Percentiles rank a stretch among this genome's conserved stretches.
phyloP scores from a whole-genome alignment of 164 flowering plant species.

The Berberis thunbergii region DNA sequence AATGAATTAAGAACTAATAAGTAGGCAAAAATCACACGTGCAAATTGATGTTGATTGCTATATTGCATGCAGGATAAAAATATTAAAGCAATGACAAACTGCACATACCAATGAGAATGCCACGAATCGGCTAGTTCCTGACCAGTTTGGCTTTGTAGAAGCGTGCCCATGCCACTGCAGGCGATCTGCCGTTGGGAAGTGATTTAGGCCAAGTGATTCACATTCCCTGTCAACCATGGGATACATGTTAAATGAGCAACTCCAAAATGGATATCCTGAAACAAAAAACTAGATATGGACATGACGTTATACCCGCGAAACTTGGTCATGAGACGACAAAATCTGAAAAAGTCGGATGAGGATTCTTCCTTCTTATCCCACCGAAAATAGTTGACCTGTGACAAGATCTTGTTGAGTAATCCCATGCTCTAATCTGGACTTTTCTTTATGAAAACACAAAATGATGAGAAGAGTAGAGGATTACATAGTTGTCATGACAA shows the following conservation, averaged over 20 bases:
- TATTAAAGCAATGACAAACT: background rate
- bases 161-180: slow-evolving; percentile 85
- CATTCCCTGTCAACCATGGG: slow-evolving; percentile 48
- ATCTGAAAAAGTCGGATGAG: slow-evolving; percentile 71
- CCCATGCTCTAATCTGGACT: background rate
- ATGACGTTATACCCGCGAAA: slow-evolving; percentile 51
- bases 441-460: background rate
- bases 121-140: slow-evolving; percentile 76
- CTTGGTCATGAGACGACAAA: slow-evolving; percentile 70
- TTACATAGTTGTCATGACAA: slow-evolving; percentile 88
- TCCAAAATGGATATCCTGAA: background rate
- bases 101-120: slow-evolving; percentile 69
- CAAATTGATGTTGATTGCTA: background rate
- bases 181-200: slow-evolving; percentile 81
- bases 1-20: background rate
- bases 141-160: slow-evolving; percentile 79
- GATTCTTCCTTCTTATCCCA: slow-evolving; percentile 90
- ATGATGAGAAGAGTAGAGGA: slow-evolving; percentile 12
- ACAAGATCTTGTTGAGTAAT: background rate
- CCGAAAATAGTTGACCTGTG: slow-evolving; percentile 81
- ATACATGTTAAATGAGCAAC: slow-evolving; percentile 1
- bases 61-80: background rate
- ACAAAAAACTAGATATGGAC: background rate
- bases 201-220: slow-evolving; percentile 74
- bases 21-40: background rate